Evolutionary conservation across 1,284 basidiomycete genomes (phyloP), one percentile per base, ranked within the genome.

Genomic region (Cutaneotrichosporon cavernicola): DNA sequence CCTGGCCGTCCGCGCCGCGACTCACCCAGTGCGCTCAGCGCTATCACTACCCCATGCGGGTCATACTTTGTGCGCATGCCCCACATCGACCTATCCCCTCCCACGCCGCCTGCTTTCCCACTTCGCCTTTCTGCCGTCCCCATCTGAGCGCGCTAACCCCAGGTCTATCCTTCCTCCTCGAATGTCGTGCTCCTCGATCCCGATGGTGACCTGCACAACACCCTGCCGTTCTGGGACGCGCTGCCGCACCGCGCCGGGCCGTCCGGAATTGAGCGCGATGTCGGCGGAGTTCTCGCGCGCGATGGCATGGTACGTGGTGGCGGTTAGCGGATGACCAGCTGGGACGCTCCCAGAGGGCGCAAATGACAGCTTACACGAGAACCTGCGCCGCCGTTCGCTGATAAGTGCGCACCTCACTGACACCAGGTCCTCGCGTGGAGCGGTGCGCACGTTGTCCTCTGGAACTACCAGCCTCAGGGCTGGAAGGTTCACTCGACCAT

Each of bases 351-450:
- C 26, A 26, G 26, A 26, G 26, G 26, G 26, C 26, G 26, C 26
- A 26, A 26, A 26, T 26, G 26, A 3, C 26, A 26, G 26, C 26
- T 26, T 26, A 26, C 26, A 26, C 26, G 26, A 26, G 26, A 3
- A 26, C 26, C 26, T 26, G 26, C 26, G 26, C 26, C 26, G 26
- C 26, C 26, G 26, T 26, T 26, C 26, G 26, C 26, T 26, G 26
- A 26, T 26, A 3, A 26, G 26, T 26, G 26, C 26, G n/a, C 26
- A 26, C 2, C 26, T 26, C 30, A 11, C 60, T 67, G 14, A 63
- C 55, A 7, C 18, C 52, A 80, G 78, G 70, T 80, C 26, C 65
- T 78, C 3, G 76, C 77, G 0, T 80, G 77, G 77, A 72, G 71
- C 49, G 73, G 70, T 5, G 61, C 62, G 2, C 72, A 79, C 66